Evolutionary conservation across 176 grass and related monocot species (phyloP).

Genomic region (Aegilops speltoides): DNA sequence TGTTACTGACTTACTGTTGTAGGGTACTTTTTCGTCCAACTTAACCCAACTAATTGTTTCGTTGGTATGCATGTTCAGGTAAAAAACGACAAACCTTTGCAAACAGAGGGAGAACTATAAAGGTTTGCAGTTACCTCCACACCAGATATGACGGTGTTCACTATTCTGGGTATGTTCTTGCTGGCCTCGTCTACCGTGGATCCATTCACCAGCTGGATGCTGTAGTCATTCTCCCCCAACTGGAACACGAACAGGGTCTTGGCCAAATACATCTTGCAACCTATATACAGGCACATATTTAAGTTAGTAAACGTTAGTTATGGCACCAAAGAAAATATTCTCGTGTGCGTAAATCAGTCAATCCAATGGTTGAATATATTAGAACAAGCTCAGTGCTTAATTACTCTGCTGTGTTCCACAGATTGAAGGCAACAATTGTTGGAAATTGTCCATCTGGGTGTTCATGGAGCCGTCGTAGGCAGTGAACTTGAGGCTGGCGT

Average conservation of each 20-base stretch:
- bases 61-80: not conserved
- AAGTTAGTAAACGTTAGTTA: not conserved
- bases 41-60: not conserved
- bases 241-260: not conserved
- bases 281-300: not conserved
- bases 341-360: not conserved
- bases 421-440: not conserved
- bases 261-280: not conserved
- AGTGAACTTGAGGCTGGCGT: not conserved
- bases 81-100: not conserved
- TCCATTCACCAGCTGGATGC: not conserved
- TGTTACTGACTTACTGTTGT: not conserved
- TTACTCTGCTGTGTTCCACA: not conserved
- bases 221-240: conserved; percentile 6
- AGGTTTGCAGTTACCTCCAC: not conserved
- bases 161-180: not conserved
- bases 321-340: not conserved
- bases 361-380: not conserved
- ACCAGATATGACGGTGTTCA: not conserved
- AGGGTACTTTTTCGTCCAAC: not conserved
- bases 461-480: not conserved
- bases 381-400: not conserved
- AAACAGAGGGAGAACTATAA: not conserved
- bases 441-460: not conserved
- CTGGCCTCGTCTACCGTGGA: not conserved